Base-by-base conservation (phyloP, 163 green algal species). In the Trebouxia gelatinosa region DNA sequence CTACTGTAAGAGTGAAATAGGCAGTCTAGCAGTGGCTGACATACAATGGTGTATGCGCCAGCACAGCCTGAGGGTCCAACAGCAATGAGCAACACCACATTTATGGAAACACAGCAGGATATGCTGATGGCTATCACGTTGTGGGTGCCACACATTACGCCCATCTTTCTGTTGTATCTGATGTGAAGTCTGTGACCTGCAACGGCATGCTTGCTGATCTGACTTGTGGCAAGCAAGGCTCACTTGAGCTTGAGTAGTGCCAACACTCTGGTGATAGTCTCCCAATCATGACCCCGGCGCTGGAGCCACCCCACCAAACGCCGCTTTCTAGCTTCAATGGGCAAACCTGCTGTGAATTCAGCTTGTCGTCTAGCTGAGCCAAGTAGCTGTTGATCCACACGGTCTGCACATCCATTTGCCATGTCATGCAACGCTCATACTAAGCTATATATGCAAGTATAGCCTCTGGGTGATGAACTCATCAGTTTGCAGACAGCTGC, bases 301-400 rank as follows among this genome's bases (percentile, higher is more conserved):
- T 87, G 74, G 61, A 90, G 74, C 82, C 83, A 91, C 2, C 37
- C 79, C 58, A 84, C 75, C 61, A 91, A 39, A 0, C 87, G 62
- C 34, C 87, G 72, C 48, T 70, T 65, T 19, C 83, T 77, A 11
- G 85, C 74, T 72, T 86, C 79, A 19, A 62, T 31, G 0, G 75
- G 38, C 59, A 88, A 48, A 2, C 77, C 38, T 0, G 6, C 37
- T 48, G 65, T 86, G 2, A 76, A 35, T 0, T 80, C 54, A 46
- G 54, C 80, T 67, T 84, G 81, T 64, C 58, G 37, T 17, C 78
- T 65, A 7, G 78, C 83, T 21, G 74, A 62, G 9, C 66, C 81
- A 51, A 81, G 31, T 68, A 82, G 81, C 31, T 82, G 38, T 29
- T 35, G 59, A 32, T 82, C 54, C n/a, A 76, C 5, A 1, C 59